Base-by-base conservation (phyloP, 2,329 filamentous ascomycete genomes). In the Aspergillus bombycis region DNA sequence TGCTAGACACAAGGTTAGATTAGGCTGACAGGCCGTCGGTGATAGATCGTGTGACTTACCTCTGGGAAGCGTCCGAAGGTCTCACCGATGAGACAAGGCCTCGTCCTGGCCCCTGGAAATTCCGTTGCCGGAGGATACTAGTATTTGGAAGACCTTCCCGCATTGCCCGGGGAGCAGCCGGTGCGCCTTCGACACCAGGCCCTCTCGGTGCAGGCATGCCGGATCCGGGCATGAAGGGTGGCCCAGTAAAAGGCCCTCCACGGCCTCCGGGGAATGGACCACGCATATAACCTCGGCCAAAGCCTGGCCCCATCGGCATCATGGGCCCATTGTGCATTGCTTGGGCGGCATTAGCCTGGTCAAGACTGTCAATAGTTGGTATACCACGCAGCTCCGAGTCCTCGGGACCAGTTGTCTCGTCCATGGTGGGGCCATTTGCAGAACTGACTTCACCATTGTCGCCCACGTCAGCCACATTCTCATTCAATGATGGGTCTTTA, bases 141-240 rank as follows among this genome's bases (percentile, higher is more conserved):
- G 90, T 94, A 77, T 96, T 96, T 58, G 92, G 91, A 12, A 93
- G 83, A 34, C 93, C 93, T 78, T 95, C 91, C 67, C 94, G 87
- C 92, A 98, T 96, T 21, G 95, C 95, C 79, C 95, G 94, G 55
- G 95, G 95, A 11, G 94, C 95, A 60, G 91, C 96, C 32, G 95
- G 95, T 32, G 95, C 95, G 80, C 86, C 86, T 73, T 82, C 82
- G 58, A 88, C 85, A 43, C 85, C 86, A 85, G 92, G 79, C 5
- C 83, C 83, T 58, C 78, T 78, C 8, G 82, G 77, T 64, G 79
- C 73, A 62, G 69, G 63, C 66, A 70, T 65, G 52, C 67, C 71
- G 53, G 64, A 57, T 6, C 74, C 75, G 55, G 75, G 65, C 68
- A 72, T 71, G 38, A 70, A 71, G 19, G 71, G 66, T 57, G 71